Conservation (phyloP, 345 rosid species). For the Eucalyptus decipiens region DNA sequence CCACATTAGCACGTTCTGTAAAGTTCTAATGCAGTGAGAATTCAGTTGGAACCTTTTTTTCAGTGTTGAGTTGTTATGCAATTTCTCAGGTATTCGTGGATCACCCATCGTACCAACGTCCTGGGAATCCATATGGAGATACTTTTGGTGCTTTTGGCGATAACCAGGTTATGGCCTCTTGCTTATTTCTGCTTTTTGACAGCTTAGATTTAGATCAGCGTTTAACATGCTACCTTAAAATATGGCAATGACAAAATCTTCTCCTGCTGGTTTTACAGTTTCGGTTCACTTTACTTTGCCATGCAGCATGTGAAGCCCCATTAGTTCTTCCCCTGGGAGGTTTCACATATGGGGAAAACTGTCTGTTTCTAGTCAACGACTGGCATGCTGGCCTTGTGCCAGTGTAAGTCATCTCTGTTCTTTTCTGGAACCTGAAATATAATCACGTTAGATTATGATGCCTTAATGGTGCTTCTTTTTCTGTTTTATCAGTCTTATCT, state of each 20-base stretch:
- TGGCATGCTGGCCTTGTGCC: constrained; percentile 99
- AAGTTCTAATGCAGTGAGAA: neutral
- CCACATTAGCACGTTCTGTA: neutral
- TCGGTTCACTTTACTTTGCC: constrained; percentile 85
- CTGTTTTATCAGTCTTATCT: neutral
- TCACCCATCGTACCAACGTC: constrained; percentile 77
- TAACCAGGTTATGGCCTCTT: constrained; percentile 53
- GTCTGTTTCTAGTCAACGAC: constrained; percentile 89
- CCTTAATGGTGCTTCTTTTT: neutral
- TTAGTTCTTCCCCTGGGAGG: constrained; percentile 91
- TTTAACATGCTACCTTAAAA: neutral
- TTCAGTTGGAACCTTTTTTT: neutral
- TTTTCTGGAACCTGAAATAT: neutral
- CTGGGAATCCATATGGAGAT: constrained; percentile 94
- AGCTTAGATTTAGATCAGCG: neutral
- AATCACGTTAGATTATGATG: neutral
- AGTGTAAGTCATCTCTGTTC: constrained; percentile 33
- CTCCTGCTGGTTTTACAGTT: constrained; percentile 49
- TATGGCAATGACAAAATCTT: constrained; percentile 4
- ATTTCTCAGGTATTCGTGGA: constrained; percentile 70
- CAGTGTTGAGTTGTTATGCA: neutral
- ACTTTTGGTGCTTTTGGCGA: constrained; percentile 77
- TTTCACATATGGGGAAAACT: constrained; percentile 82
- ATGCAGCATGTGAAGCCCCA: constrained; percentile 99
- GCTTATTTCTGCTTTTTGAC: neutral